These are phyloP conservation scores for Waltergamsia citrina DNA, from an alignment of 2,329 filamentous ascomycete genomes.

Conservation along the genomic window DNA sequence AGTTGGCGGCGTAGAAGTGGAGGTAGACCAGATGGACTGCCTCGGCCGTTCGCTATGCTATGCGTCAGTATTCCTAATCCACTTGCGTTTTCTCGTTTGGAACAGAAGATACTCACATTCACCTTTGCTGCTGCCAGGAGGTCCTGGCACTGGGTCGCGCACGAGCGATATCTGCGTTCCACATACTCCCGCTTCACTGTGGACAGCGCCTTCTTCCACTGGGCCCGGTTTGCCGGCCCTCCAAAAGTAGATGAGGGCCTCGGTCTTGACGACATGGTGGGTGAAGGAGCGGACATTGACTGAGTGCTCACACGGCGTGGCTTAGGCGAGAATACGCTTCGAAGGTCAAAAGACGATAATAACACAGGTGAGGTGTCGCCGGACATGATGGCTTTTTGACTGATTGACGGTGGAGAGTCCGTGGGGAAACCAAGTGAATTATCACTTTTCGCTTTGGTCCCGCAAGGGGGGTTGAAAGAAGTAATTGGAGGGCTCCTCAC, in stretches of 20 bases:
- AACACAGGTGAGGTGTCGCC: too few relatives aligned
- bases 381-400: too few relatives aligned
- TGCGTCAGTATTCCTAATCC: neutral
- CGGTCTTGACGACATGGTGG: neutral
- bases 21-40: constrained; percentile 43
- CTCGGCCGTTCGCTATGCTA: constrained; percentile 8
- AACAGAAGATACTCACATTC: constrained; percentile 22
- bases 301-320: too few relatives aligned
- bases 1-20: constrained; percentile 52
- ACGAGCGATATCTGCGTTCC: constrained; percentile 40
- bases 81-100: neutral
- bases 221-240: constrained; percentile 20
- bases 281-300: too few relatives aligned
- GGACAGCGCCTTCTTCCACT: constrained; percentile 41
- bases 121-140: constrained; percentile 39
- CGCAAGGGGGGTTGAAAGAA: too few relatives aligned
- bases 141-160: constrained; percentile 41
- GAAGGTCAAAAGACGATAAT: too few relatives aligned
- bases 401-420: too few relatives aligned
- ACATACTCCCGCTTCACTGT: constrained; percentile 46
- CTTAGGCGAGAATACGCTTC: too few relatives aligned
- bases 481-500: too few relatives aligned
- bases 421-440: too few relatives aligned
- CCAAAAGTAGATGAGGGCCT: neutral
- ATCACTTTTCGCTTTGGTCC: too few relatives aligned